phyloP scores from a whole-genome alignment of 345 rosid species.

The Eucalyptus cloeziana region DNA sequence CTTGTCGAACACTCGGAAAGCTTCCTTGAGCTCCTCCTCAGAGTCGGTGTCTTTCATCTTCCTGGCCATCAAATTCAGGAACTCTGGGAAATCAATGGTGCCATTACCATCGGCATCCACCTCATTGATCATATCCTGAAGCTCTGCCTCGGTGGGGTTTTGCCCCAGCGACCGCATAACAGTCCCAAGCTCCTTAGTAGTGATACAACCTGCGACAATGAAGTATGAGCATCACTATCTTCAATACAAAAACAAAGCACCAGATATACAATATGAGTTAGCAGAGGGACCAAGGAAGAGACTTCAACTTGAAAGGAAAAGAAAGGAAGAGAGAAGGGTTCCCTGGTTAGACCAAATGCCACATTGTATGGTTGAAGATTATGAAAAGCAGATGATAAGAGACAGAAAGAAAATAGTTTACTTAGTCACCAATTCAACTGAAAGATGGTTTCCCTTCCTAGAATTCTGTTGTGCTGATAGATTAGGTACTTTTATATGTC shows the following conservation, averaged over 20 bases:
- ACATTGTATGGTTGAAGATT: not conserved
- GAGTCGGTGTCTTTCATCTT: constrained; percentile 42
- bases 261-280: not conserved
- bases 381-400: not conserved
- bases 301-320: not conserved
- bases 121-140: constrained; percentile 41
- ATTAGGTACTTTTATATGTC: not conserved
- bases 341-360: not conserved
- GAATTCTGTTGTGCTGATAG: not conserved
- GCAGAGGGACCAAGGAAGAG: not conserved
- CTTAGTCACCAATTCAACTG: not conserved
- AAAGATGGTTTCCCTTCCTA: not conserved
- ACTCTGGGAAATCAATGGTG: constrained; percentile 40
- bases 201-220: constrained; percentile 21
- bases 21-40: constrained; percentile 43
- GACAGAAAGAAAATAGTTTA: not conserved
- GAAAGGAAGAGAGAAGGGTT: not conserved
- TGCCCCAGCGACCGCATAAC: constrained; percentile 36
- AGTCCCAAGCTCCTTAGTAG: constrained; percentile 42
- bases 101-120: constrained; percentile 42
- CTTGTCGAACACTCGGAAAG: constrained; percentile 35
- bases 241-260: not conserved
- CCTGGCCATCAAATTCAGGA: constrained; percentile 35
- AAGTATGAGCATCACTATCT: not conserved
- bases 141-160: constrained; percentile 40